A percentile compares a stretch with the other conserved stretches of the same genome.
These are phyloP conservation scores for Coemansia reversa DNA, from an alignment of 192 early-diverging fungal genomes.

Conservation along the genomic window DNA sequence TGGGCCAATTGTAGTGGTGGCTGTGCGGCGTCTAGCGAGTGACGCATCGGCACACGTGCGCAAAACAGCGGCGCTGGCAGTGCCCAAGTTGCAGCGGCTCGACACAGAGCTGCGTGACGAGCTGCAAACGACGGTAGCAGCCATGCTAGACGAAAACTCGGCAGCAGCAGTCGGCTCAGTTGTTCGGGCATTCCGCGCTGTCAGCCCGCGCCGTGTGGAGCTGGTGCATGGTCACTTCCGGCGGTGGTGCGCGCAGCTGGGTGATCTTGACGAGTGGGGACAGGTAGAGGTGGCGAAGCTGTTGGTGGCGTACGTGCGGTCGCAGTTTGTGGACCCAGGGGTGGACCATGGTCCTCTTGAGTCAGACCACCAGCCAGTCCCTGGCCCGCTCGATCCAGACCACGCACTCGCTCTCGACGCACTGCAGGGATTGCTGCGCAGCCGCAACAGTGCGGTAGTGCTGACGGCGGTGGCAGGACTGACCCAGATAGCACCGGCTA, in stretches of 20 bases:
- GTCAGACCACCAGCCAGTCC: not conserved
- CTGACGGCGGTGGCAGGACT: constrained; percentile 66
- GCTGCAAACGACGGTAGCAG: constrained; percentile 72
- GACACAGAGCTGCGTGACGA: constrained; percentile 74
- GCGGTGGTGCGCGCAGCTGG: constrained; percentile 80
- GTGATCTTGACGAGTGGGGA: constrained; percentile 95
- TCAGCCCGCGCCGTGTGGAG: constrained; percentile 83
- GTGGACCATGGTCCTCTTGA: not conserved
- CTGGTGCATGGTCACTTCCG: constrained; percentile 87
- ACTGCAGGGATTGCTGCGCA: constrained; percentile 72
- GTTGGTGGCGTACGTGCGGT: constrained; percentile 76
- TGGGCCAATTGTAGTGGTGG: constrained; percentile 86
- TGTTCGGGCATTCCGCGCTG: constrained; percentile 77
- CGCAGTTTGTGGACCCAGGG: constrained; percentile 41
- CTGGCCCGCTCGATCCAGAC: constrained; percentile 70
- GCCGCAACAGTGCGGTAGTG: constrained; percentile 82
- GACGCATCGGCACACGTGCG: constrained; percentile 93
- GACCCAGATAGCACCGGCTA: constrained; percentile 64
- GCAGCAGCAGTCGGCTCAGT: constrained; percentile 86
- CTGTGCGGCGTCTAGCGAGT: constrained; percentile 79
- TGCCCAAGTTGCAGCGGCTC: constrained; percentile 77
- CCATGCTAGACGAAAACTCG: constrained; percentile 79
- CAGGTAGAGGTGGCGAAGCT: constrained; percentile 83
- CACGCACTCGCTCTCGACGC: constrained; percentile 71
- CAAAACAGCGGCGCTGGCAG: constrained; percentile 87